Base-by-base conservation (phyloP, 148 eudicot species). In the Tetragonia tetragonoides region DNA sequence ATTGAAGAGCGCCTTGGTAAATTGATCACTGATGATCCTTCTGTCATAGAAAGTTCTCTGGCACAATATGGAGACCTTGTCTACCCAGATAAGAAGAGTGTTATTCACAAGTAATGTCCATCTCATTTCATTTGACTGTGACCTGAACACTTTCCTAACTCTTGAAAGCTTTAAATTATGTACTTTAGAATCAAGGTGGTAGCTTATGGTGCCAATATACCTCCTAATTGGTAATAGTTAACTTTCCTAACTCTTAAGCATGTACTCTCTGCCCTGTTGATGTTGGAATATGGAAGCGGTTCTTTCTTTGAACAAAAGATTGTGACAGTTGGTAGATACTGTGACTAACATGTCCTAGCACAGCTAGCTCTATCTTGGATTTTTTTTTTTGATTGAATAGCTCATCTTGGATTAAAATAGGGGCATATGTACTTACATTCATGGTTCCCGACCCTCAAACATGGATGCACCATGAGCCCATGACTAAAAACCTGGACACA, bases 61-160 rank as follows among this genome's bases (percentile, higher is more conserved):
- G 90, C 99, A 41, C 99, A 95, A 77, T 95, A 93, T 83, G 98
- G 98, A 63, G 90, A 89, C 77, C 87, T 95, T 76, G 97, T 95
- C 82, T 93, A 91, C 81, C 97, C 88, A 11, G 97, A 91, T 40
- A 80, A 79, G 72, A 87, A 83, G 28, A 95, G 97, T 74, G 68
- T 90, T 78, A 86, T 95, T 57, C 83, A 85, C 75, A 91, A 91
- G 98, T 95, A 91, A 87, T 80, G 75, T 81, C 72, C 23, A 59
- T 81, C 64, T 56, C 34, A 47, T 56, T 49, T 73, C 70, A 60
- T 76, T 54, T 17, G 64, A 67, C 77, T 75, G 67, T n/a, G 47
- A 53, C 3, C 63, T 41, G 18, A 71, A 18, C 39, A 16, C 18
- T 37, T 68, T 66, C 72, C 1, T 69, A 12, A n/a, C 68, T 56